Evolutionary conservation across 163 green algal genomes (phyloP), one percentile per base, ranked within the genome.

Genomic region (Scenedesmus sp.): DNA sequence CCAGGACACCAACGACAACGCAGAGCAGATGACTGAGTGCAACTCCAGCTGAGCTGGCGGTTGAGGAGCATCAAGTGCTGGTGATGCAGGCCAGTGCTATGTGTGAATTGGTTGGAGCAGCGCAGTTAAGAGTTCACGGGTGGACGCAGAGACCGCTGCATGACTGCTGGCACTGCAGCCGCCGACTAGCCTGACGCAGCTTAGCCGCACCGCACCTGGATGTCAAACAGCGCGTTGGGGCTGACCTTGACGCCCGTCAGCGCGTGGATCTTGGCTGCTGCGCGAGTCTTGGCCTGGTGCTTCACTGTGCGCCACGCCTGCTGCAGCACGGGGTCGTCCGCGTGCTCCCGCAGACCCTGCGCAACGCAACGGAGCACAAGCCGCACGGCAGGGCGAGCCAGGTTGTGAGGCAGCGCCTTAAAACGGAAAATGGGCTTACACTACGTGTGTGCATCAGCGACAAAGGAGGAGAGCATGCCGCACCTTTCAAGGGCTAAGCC

Each of bases 151-250:
- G 4, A 26, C 53, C 42, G 7, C 16, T 70, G 20, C 22, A 16
- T 22, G n/a, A 53, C 6, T 16, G 10, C 6, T 53, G 46, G 46
- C 7, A 16, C 10, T 10, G 6, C 46, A 53, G 7, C 10, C 16
- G 56, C 26, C 24, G 9, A 26, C 4, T 43, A 59, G 7, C 43
- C n/a, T 2, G 22, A 61, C 3, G 40, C 79, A n/a, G n/a, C n/a
- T n/a, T 22, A 22, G 42, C 37, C 30, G 2, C 9, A 35, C 15
- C 87, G 24, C 56, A 95, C 92, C 94, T 98, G 97, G 76, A 99
- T 94, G 94, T 99, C 98, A 88, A 99, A 97, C 93, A 99, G 95
- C n/a, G 96, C 95, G 51, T 96, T 86, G 53, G 95, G 93, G 85
- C 87, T 92, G 76, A 97, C 93, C 89, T 96, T 94, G 18, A 97